Base-by-base conservation (phyloP, 2,329 filamentous ascomycete species). In the Colletotrichum spinosum region DNA sequence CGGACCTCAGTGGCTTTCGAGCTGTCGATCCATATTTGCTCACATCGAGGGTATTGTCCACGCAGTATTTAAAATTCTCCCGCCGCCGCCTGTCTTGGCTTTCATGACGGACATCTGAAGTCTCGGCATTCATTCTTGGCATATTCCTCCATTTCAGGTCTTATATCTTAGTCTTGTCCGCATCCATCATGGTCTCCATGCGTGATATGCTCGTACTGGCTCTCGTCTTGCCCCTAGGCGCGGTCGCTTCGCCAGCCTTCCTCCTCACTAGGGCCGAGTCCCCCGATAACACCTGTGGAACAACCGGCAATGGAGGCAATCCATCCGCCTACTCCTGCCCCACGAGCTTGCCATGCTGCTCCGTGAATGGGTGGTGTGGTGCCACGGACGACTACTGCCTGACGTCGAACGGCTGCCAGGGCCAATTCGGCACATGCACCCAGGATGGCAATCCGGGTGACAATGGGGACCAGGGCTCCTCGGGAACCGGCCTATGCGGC, bases 401-500 rank as follows among this genome's bases (percentile, higher is more conserved):
- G 42, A 50, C 45, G 65, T 72, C 72, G 38, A 71, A 65, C 2
- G 79, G 77, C 33, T 82, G 80, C 65, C 79, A 81, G 69, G 55
- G 70, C 9, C 69, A 45, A 17, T 77, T 70, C 49, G 76, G 75
- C 6, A 74, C 48, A 12, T 67, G 63, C n/a, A 49, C 33, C 4
- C 53, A 63, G 25, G 39, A 55, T 38, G 57, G 62, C 17, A 53
- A 12, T 13, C 58, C 41, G 17, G 48, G 45, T 15, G 52, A 44
- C n/a, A 48, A 33, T 33, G 46, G 51, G 13, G 50, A 51, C 39
- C n/a, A 46, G 10, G 58, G 51, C 42, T 46, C 51, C 12, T 55
- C 60, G 6, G 60, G 64, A 79, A 45, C 81, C 79, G 39, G 84
- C 84, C 66, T 84, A 82, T 67, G 75, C 73, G 66, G 81, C 79